Evolutionary conservation across 164 flowering plant species (phyloP), one percentile per base, ranked within the genome.

Genomic region (Stephania cephalantha): DNA sequence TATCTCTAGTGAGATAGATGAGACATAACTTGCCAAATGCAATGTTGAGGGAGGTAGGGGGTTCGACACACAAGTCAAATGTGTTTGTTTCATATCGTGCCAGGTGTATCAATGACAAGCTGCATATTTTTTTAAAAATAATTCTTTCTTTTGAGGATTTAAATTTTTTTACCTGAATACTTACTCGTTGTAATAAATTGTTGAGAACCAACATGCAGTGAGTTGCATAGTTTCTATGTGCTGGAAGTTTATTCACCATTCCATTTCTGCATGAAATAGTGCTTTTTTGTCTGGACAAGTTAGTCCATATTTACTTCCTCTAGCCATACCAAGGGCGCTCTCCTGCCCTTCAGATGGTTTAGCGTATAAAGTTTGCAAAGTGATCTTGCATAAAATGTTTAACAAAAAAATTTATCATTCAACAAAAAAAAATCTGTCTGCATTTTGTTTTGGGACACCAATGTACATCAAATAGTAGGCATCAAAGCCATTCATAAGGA

Each of bases 201-300:
- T 87, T 89, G 58, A 93, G 89, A 64, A 90, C 90, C 12, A 88
- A 84, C 74, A 82, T 65, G 46, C 94, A 90, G 77, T 93, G 94
- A 68, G 82, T 75, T 44, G 86, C 94, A 79, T 88, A 91, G 53
- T 76, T 71, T 82, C 97, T 91, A 73, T 82, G 84, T 18, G 84
- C 73, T 73, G 97, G 97, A 52, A 91, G 88, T 69, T 82, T 77
- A 48, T 76, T 85, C 85, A 91, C 81, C 90, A 86, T 70, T 81
- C 82, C 77, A 91, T 77, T 82, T 91, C 94, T 77, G 85, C 88
- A 48, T 86, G 77, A 75, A 88, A 88, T 64, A 85, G 89, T 7
- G 81, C 84, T 77, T 58, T 81, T 83, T 80, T 88, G 74, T 80
- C 88, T 58, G 85, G 87, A 70, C 30, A 44, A 48, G 72, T 12